Evolutionary conservation across 805 yeast genomes (phyloP), one percentile per base, ranked within the genome.

Genomic region (Hanseniaspora meyeri): DNA sequence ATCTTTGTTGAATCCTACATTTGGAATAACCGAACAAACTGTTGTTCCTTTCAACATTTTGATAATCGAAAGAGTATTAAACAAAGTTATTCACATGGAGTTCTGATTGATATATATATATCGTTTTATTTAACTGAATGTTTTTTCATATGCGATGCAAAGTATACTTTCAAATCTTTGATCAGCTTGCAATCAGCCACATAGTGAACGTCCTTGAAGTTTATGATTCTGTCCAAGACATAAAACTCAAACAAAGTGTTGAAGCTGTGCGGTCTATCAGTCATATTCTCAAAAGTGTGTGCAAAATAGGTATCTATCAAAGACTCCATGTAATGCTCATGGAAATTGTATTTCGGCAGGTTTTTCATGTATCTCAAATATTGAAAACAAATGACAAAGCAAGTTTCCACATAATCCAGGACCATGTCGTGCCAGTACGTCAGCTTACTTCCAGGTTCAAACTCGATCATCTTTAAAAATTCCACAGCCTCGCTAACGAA

Each of bases 1-100:
- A 49, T 76, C 81, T 1, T 68, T 70, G 1, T 57, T 68, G 59
- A 62, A 68, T 60, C 53, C 70, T 55, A 62, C 76, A 76, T 71
- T 68, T 59, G 72, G 73, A 7, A 68, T 69, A 4, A 62, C 69
- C 3, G 66, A 64, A 14, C 39, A 50, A 19, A 70, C 77, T 0
- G 68, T 81, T 40, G 72, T 81, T 2, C 95, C 95, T 29, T 83
- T 89, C 83, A 91, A 86, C 65, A 75, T 85, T 27, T 68, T 77
- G 14, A 81, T 88, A 0, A 93, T 86, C 11, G 74, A 78, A 34
- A 83, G 81, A 62, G 72, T 79, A 60, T 67, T 85, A 63, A 79
- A 75, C 50, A 76, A 75, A 51, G 66, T 85, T 57, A 78, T 79
- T 1, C 88, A 85, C 32, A 36, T 52, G 39, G 50, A 52, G 29